Percentiles rank a stretch among this genome's conserved stretches.
phyloP scores from a whole-genome alignment of 1,139 yeast species.

The Sugiyamaella japonica region DNA sequence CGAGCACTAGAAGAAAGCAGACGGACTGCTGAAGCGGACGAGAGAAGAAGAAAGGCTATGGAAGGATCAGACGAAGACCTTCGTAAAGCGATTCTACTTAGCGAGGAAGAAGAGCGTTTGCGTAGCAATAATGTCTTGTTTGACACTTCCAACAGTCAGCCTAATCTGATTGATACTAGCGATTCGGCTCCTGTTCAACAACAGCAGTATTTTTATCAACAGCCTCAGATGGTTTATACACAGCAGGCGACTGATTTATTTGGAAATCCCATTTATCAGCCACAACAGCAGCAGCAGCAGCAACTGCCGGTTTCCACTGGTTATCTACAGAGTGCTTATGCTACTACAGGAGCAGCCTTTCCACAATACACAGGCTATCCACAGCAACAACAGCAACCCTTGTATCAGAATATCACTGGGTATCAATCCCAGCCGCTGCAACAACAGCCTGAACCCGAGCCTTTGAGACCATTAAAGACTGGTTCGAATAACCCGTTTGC shows the following conservation, averaged over 20 bases:
- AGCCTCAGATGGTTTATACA: slow-evolving; percentile 32
- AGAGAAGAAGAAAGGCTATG: slow-evolving; percentile 47
- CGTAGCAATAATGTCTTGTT: slow-evolving; percentile 27
- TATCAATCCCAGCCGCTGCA: slow-evolving; percentile 32
- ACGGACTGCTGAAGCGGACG: slow-evolving; percentile 86
- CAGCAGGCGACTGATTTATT: slow-evolving; percentile 53
- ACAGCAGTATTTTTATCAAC: slow-evolving; percentile 23
- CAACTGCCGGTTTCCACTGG: slow-evolving; percentile 56
- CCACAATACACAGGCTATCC: slow-evolving; percentile 32
- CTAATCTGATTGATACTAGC: slow-evolving; percentile 30
- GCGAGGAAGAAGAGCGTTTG: slow-evolving; percentile 78
- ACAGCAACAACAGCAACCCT: slow-evolving; percentile 42
- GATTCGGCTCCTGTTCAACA: slow-evolving; percentile 25
- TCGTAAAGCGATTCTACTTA: slow-evolving; percentile 76
- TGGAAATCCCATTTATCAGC: slow-evolving; percentile 67
- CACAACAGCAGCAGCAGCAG: slow-evolving; percentile 39
- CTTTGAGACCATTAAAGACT: slow-evolving; percentile 61
- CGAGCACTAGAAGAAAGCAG: slow-evolving; percentile 81
- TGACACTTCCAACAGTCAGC: slow-evolving; percentile 34
- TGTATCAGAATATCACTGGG: slow-evolving; percentile 31
- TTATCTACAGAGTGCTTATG: slow-evolving; percentile 46
- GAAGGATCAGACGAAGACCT: slow-evolving; percentile 67
- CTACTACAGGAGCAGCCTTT: slow-evolving; percentile 34
- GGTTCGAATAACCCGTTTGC: slow-evolving; percentile 95
- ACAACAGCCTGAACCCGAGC: slow-evolving; percentile 43